Conservation (phyloP, 352 stramenopile species). For the Phytopythium kandeliae region DNA sequence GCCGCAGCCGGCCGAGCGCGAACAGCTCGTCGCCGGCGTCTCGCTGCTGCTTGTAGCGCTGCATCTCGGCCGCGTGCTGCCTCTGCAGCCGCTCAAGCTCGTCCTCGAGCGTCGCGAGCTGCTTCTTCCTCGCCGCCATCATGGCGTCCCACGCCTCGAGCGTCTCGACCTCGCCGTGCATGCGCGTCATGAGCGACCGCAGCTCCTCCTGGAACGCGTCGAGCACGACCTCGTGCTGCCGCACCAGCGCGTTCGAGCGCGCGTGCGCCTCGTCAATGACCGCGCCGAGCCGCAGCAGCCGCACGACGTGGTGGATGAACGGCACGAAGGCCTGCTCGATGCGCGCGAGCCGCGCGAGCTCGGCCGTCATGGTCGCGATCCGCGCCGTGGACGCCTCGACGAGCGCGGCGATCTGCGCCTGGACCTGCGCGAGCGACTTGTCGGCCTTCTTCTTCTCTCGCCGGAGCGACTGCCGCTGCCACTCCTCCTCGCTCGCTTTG, state of each 20-base stretch:
- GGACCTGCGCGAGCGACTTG: slow-evolving; percentile 48
- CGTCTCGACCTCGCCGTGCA: slow-evolving; percentile 39
- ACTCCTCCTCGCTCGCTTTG: slow-evolving; percentile 71
- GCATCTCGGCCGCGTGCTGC: slow-evolving; percentile 52
- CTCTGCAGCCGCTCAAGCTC: slow-evolving; percentile 50
- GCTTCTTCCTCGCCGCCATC: slow-evolving; percentile 47
- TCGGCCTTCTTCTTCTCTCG: slow-evolving; percentile 77
- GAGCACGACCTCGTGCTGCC: slow-evolving; percentile 36
- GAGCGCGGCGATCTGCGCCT: slow-evolving; percentile 39
- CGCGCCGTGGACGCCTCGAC: slow-evolving; percentile 37
- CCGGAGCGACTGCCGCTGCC: slow-evolving; percentile 79
- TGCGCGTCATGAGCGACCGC: slow-evolving; percentile 39
- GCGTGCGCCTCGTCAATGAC: slow-evolving; percentile 35
- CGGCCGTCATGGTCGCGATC: slow-evolving; percentile 57
- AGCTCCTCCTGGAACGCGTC: slow-evolving; percentile 57
- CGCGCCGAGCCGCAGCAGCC: slow-evolving; percentile 28
- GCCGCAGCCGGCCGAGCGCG: slow-evolving; percentile 49
- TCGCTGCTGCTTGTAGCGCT: slow-evolving; percentile 53
- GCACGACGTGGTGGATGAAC: slow-evolving; percentile 71
- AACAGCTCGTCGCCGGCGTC: slow-evolving; percentile 61
- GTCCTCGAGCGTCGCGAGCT: slow-evolving; percentile 53
- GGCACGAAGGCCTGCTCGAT: slow-evolving; percentile 75
- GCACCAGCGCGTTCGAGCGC: slow-evolving; percentile 33
- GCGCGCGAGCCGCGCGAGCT: slow-evolving; percentile 49
- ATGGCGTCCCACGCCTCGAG: slow-evolving; percentile 69